Percentiles rank a stretch among this genome's conserved stretches.
These are phyloP conservation scores for Hypoxylon subgilvum DNA, from an alignment of 495 filamentous ascomycete genomes.

Conservation along the genomic window DNA sequence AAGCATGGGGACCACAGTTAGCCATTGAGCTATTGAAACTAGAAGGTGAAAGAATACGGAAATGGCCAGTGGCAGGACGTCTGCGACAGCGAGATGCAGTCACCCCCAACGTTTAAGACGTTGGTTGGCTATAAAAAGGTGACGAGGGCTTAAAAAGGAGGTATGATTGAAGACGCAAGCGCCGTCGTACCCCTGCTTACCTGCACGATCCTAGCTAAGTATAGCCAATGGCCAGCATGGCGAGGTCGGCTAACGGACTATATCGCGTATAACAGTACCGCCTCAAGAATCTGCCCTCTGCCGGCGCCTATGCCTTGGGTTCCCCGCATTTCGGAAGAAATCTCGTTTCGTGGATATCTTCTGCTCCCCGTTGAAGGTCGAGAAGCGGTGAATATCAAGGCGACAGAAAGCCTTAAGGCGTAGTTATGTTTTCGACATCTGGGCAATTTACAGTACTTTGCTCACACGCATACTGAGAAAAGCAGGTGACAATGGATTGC, in stretches of 20 bases:
- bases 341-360: slow-evolving; percentile 6
- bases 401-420: background rate
- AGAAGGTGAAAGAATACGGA: slow-evolving; percentile 35
- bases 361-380: background rate
- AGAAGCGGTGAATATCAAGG: slow-evolving; percentile 27
- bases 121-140: slow-evolving; percentile 48
- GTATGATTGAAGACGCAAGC: slow-evolving; percentile 42
- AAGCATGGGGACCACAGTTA: slow-evolving; percentile 27
- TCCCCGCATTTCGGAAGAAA: slow-evolving; percentile 36
- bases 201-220: slow-evolving; percentile 34
- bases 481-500: slow-evolving; percentile 16
- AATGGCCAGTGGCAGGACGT: slow-evolving; percentile 22
- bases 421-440: slow-evolving; percentile 5
- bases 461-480: slow-evolving; percentile 11
- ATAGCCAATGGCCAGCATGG: slow-evolving; percentile 34
- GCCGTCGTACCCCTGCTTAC: slow-evolving; percentile 37
- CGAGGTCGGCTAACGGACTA: slow-evolving; percentile 40
- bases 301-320: slow-evolving; percentile 32
- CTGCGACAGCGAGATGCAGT: slow-evolving; percentile 29
- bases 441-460: background rate
- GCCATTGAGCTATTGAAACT: slow-evolving; percentile 42
- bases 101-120: slow-evolving; percentile 19
- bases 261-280: slow-evolving; percentile 33
- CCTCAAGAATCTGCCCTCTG: slow-evolving; percentile 23
- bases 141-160: slow-evolving; percentile 35